Conservation (phyloP, 169 alveolate species). For the Plasmodium gonderi region DNA sequence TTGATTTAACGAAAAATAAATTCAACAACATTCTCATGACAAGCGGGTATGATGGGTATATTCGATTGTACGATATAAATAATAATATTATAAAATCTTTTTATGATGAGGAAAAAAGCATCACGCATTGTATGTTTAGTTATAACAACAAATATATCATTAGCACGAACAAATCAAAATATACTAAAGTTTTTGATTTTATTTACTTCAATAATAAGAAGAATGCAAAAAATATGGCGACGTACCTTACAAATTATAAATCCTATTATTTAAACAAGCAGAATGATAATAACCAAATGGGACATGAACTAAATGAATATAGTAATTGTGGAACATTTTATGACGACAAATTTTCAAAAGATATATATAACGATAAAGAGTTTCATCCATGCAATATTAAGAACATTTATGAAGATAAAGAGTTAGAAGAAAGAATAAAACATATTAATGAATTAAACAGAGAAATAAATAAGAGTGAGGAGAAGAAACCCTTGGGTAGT, state of each 20-base stretch:
- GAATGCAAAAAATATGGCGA: slow-evolving; percentile 50
- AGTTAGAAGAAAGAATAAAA: slow-evolving; percentile 39
- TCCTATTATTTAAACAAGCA: slow-evolving; percentile 20
- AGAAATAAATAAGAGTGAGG: not conserved
- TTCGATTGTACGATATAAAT: slow-evolving; percentile 67
- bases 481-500: not conserved
- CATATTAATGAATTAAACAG: slow-evolving; percentile 59
- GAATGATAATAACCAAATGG: not conserved
- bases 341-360: slow-evolving; percentile 33
- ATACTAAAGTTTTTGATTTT: slow-evolving; percentile 51
- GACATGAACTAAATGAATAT: not conserved
- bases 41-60: slow-evolving; percentile 70
- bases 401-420: slow-evolving; percentile 43
- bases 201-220: slow-evolving; percentile 64
- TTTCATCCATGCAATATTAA: slow-evolving; percentile 15
- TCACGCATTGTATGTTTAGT: slow-evolving; percentile 73
- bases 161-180: slow-evolving; percentile 58
- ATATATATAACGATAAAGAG: slow-evolving; percentile 26
- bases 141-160: slow-evolving; percentile 62
- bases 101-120: slow-evolving; percentile 66
- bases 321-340: not conserved
- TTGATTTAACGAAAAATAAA: slow-evolving; percentile 33
- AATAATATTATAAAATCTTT: slow-evolving; percentile 62
- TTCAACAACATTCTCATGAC: slow-evolving; percentile 57
- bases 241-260: slow-evolving; percentile 28